phyloP scores from a whole-genome alignment of 768 basidiomycete species.

The Mycena sanguinolenta region DNA sequence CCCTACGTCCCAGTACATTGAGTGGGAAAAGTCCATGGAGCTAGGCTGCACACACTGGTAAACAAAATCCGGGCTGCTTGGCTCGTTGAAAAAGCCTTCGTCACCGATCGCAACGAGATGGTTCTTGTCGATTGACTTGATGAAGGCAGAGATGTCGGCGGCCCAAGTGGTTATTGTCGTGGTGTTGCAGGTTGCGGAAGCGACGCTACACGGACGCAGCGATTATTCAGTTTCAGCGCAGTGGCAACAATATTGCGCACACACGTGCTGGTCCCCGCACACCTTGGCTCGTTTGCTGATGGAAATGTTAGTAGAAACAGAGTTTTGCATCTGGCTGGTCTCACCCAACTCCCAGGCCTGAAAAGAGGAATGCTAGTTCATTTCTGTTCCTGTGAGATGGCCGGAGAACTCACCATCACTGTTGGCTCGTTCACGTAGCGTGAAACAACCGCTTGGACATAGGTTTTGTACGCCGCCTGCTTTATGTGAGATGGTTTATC shows the following conservation, averaged over 20 bases:
- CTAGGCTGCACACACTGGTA: constrained; percentile 68
- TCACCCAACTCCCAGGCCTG: constrained; percentile 52
- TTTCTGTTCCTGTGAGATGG: no score
- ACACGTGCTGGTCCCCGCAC: constrained; percentile 25
- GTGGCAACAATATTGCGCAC: constrained; percentile 4
- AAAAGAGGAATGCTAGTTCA: no score
- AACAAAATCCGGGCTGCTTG: constrained; percentile 62
- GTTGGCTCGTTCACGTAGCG: constrained; percentile 70
- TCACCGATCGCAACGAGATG: constrained; percentile 77
- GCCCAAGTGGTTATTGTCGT: constrained; percentile 69
- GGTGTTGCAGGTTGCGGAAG: constrained; percentile 61
- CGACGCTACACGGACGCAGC: no score
- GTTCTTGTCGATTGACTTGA: constrained; percentile 74
- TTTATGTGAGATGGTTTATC: constrained; percentile 4
- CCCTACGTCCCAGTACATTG: constrained; percentile 42
- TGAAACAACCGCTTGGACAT: constrained; percentile 61
- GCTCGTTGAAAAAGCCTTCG: constrained; percentile 74
- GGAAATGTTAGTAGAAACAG: no score
- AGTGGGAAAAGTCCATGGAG: background rate
- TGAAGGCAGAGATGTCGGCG: constrained; percentile 66
- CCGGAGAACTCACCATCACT: constrained; percentile 65
- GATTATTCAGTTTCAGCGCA: no score
- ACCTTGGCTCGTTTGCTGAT: constrained; percentile 29
- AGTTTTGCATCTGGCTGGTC: background rate
- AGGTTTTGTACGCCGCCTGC: constrained; percentile 63